Percentiles rank a stretch among this genome's conserved stretches.
Conservation (phyloP, 2,329 filamentous ascomycete genomes). For the Colletotrichum cordylinicola region DNA sequence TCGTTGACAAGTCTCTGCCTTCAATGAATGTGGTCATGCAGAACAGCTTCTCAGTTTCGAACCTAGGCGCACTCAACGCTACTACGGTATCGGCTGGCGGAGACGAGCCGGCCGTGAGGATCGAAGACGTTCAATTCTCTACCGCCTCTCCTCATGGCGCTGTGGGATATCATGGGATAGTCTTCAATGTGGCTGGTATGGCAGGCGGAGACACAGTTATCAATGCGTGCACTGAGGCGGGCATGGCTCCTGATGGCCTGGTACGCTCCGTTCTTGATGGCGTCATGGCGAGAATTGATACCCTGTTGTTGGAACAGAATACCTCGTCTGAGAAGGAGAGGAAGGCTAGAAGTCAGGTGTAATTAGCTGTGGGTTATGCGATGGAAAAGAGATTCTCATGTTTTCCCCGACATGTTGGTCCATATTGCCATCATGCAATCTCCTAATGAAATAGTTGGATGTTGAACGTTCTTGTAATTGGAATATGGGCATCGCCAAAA, state of each 20-base stretch:
- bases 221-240: conserved; percentile 17
- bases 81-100: neutral
- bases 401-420: accelerated
- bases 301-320: neutral
- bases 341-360: neutral
- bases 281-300: conserved; percentile 3
- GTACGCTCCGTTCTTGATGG: neutral
- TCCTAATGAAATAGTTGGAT: neutral
- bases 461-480: too few relatives aligned
- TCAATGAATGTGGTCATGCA: neutral
- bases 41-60: conserved; percentile 20
- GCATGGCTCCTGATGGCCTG: conserved; percentile 10
- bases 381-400: neutral
- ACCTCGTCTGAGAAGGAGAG: neutral
- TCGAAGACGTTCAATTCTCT: conserved; percentile 24
- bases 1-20: conserved; percentile 9
- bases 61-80: conserved; percentile 13
- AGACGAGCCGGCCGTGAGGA: neutral
- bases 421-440: accelerated
- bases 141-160: neutral
- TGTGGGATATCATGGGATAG: conserved; percentile 14
- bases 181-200: conserved; percentile 14
- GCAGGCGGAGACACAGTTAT: conserved; percentile 12
- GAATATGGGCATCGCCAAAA: neutral
- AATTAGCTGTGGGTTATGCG: accelerated